Evolutionary conservation across 495 filamentous ascomycete genomes (phyloP).

Genomic region (Aspergillus homomorphus): DNA sequence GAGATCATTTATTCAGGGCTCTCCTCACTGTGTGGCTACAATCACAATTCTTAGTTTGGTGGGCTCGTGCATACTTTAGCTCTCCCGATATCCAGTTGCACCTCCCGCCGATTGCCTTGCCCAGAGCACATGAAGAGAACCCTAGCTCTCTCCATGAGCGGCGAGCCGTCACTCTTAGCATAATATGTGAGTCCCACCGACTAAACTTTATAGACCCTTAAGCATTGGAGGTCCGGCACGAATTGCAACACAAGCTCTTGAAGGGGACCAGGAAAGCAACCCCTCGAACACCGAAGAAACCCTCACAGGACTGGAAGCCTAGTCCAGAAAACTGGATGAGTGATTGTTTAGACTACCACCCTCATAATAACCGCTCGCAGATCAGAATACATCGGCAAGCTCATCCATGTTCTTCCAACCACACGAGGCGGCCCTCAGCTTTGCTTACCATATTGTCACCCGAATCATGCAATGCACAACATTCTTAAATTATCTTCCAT

Average conservation of each 20-base stretch:
- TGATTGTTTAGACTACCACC: slow-evolving; percentile 22
- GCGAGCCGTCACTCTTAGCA: slow-evolving; percentile 23
- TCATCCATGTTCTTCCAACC: slow-evolving; percentile 18
- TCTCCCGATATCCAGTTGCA: slow-evolving; percentile 17
- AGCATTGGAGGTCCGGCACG: slow-evolving; percentile 16
- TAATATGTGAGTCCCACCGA: slow-evolving; percentile 32
- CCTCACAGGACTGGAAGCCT: slow-evolving; percentile 1
- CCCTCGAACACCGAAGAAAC: not conserved
- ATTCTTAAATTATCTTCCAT: slow-evolving; percentile 9
- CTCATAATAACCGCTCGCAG: slow-evolving; percentile 17
- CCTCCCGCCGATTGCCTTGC: slow-evolving; percentile 12
- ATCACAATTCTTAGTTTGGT: slow-evolving; percentile 25
- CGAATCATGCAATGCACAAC: slow-evolving; percentile 30
- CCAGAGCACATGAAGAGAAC: slow-evolving; percentile 6
- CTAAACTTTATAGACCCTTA: slow-evolving; percentile 18
- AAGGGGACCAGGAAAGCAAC: not conserved
- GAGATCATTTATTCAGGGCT: not conserved
- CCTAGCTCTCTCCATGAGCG: slow-evolving; percentile 16
- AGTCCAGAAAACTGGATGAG: slow-evolving; percentile 18
- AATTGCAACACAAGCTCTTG: not conserved
- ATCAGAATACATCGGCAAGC: not conserved
- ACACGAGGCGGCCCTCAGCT: slow-evolving; percentile 30
- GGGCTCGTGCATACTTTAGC: slow-evolving; percentile 29
- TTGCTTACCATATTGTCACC: slow-evolving; percentile 25
- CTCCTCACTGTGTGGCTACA: slow-evolving; percentile 29